Base-by-base conservation (phyloP, 768 basidiomycete genomes). In the Scleroderma citrinum region DNA sequence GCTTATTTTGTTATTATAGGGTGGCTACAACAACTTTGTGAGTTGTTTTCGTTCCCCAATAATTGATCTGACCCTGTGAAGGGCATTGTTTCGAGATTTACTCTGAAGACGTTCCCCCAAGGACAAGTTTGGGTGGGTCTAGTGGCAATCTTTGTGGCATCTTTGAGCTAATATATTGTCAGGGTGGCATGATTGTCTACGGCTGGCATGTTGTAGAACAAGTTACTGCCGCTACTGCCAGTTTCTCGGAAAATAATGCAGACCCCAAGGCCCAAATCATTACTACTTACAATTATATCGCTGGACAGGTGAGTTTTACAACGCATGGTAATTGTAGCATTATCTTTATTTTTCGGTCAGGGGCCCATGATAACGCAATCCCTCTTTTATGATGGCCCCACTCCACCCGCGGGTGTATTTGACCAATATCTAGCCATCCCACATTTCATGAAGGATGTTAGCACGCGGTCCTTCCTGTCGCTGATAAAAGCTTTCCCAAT, bases 61-160 rank as follows among this genome's bases (percentile, higher is more conserved):
- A 6, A 10, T 7, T 49, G 5, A 50, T 24, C 24, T 7, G n/a
- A 14, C 43, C 30, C 7, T 12, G 26, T 4, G 32, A 34, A 75
- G 73, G 83, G 83, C 1, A 76, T 84, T 31, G 78, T 84, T 3
- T 84, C 82, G 1, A 71, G 63, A 36, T 78, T 85, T 55, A 78
- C 75, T 0, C 46, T 85, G 19, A 75, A 74, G 52, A 70, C 78
- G 0, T 72, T 71, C 56, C 75, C 82, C 6, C 81, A 83, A 63
- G 65, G 66, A 0, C 60, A 74, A 62, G 76, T 85, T 49, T 85
- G 81, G 82, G 82, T 83, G 64, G 13, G 74, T 46, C n/a, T 41
- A 36, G 8, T 2, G 4, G 5, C 37, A 14, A 19, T 26, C 23
- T 13, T 37, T 12, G 11, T 44, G 14, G 20, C 32, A 12, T 1